Conservation (phyloP, 2,329 filamentous ascomycete genomes). For the Didymellaceae sp. region DNA sequence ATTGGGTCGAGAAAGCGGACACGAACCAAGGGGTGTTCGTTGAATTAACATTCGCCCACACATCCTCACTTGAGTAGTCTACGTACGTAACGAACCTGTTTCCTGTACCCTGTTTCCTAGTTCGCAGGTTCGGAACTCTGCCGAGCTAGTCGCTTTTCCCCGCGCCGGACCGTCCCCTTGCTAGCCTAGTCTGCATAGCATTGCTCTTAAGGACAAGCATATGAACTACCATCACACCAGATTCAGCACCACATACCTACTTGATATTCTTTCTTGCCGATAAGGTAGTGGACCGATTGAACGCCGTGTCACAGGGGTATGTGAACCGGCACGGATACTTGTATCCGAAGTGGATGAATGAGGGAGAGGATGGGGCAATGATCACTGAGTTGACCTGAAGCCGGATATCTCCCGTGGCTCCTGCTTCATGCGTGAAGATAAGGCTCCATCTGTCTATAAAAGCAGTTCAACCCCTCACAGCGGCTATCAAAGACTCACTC, state of each 20-base stretch:
- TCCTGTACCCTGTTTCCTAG: neutral
- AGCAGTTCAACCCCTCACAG: neutral
- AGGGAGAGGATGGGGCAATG: neutral
- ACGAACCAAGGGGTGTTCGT: no score
- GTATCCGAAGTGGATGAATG: neutral
- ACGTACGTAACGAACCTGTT: neutral
- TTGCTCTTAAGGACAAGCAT: neutral
- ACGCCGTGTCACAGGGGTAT: neutral
- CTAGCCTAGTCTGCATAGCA: neutral
- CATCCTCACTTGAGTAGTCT: no score
- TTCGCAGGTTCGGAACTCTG: neutral
- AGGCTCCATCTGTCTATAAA: neutral
- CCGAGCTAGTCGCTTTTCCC: neutral
- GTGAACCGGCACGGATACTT: neutral
- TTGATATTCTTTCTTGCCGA: no score
- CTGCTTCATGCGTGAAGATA: neutral
- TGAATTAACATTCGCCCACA: no score
- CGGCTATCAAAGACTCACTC: neutral
- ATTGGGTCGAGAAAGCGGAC: no score
- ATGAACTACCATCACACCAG: neutral
- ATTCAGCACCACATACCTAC: neutral
- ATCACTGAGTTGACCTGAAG: neutral
- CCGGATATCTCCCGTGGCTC: neutral
- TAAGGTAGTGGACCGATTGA: no score
- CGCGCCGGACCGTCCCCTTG: neutral